Base-by-base conservation (phyloP, 805 yeast species). In the Cyberlindnera euphorbiiphila region DNA sequence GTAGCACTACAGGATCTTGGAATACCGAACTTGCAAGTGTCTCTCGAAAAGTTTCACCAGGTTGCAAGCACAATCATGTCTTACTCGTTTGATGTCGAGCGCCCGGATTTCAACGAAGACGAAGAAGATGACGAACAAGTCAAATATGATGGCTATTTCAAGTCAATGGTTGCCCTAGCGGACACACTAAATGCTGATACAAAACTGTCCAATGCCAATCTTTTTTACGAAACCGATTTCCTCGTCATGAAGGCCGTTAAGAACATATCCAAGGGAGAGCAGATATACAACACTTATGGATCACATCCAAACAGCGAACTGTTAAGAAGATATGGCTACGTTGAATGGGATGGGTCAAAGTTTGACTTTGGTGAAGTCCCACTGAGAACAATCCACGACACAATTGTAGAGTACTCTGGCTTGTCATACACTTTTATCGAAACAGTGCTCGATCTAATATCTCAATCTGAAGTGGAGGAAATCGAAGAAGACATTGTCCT, bases 81-180 rank as follows among this genome's bases (percentile, higher is more conserved):
- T 1, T 91, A 91, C 53, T 85, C 95, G 0, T 91, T 93, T 61
- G 98, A 93, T 57, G 84, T 86, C 11, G 83, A 75, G 45, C 51
- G 59, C 39, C 51, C 60, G 14, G 59, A 56, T 24, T 46, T 52
- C 14, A 55, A 58, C 11, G 64, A 59, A 11, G 61, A 59, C 3
- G 58, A 60, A 15, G 64, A 59, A 16, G 66, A 56, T 25, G 68
- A 63, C 21, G 74, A 66, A 19, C 60, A 55, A 5, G 65, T 64
- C 5, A 56, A 55, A 13, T 42, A 35, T n/a, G 65, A 60, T 39
- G 61, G 68, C 4, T 74, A 66, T 42, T 64, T 71, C 46, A 89
- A 89, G 56, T 81, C 94, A 1, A 82, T 93, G 95, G 87, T 89
- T 4, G 96, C 98, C 0, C 64, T 88, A 31, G 98, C 98, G 0